Base-by-base conservation (phyloP, 805 yeast species). In the Suhomyces canberraensis region DNA sequence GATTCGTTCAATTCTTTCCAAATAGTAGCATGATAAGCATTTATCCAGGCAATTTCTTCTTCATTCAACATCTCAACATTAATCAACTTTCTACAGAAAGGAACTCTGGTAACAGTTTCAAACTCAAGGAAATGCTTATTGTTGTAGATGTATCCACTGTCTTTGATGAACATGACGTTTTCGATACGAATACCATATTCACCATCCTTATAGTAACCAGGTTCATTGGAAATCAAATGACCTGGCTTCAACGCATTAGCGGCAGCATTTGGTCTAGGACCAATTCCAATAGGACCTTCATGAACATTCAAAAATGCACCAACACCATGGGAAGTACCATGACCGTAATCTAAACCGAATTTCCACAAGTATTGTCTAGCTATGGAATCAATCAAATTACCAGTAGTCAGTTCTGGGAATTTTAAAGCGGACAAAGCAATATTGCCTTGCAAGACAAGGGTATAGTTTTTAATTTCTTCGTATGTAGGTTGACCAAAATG, bases 91-190 rank as follows among this genome's bases (percentile, higher is more conserved):
- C 71, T 71, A 58, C 95, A 87, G 60, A 84, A 84, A 14, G 98
- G 98, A 15, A 86, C 85, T 48, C 80, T 60, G 0, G 98, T 91
- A 35, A 88, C 65, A 46, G 95, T 88, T 43, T 86, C 95, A 56
- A 93, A 89, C 42, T 76, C 78, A 33, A 78, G 73, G 52, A 77
- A 83, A 40, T 64, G 60, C 46, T 67, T 70, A 33, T 78, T 85
- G 36, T 78, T 80, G 58, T 71, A 76, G 0, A 49, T 25, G 36
- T 51, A 56, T 8, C 66, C 73, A 31, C 64, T 49, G 32, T 66
- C 68, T 43, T 66, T 68, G 27, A 73, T 71, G 39, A 52, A 67
- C 67, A 77, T 66, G 52, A 76, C 75, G 48, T 71, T 66, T 44
- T 68, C 74, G 40, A 78, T 70, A 49, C 84, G 63, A 31, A 78